phyloP scores from a whole-genome alignment of 257 asterid species.

The Solanum megistacrolobum region DNA sequence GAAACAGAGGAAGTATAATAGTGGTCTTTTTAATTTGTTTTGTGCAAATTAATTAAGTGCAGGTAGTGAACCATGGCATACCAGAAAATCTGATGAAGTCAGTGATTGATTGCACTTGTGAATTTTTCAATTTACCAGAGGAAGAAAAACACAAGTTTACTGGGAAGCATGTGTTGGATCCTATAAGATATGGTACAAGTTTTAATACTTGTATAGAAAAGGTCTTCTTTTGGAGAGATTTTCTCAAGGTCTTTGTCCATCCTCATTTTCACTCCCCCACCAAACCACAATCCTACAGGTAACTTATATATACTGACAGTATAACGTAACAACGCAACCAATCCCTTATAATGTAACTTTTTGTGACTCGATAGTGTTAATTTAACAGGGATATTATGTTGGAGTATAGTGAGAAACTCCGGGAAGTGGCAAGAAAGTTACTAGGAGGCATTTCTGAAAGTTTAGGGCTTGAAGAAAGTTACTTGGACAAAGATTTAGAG shows the following conservation, averaged over 20 bases:
- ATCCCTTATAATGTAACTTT: not conserved
- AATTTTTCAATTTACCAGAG: constrained; percentile 21
- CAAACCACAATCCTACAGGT: constrained; percentile 22
- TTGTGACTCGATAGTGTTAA: not conserved
- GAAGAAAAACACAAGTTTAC: constrained; percentile 20
- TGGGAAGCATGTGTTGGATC: constrained; percentile 21
- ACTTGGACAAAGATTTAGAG: constrained; percentile 11
- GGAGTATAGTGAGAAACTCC: constrained; percentile 19
- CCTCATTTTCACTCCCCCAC: constrained; percentile 40
- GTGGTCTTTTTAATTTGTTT: not conserved
- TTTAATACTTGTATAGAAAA: constrained; percentile 8
- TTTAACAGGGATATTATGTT: constrained; percentile 12
- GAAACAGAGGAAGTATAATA: not conserved
- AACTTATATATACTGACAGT: not conserved
- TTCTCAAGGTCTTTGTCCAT: constrained; percentile 27
- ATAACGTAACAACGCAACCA: not conserved
- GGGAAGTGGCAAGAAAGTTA: constrained; percentile 10
- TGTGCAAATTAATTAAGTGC: not conserved
- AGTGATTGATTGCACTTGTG: constrained; percentile 1
- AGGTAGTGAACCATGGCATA: constrained; percentile 44
- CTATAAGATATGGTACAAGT: constrained; percentile 18
- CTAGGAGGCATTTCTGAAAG: constrained; percentile 22
- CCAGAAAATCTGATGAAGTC: constrained; percentile 14
- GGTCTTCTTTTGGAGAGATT: constrained; percentile 37
- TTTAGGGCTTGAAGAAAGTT: constrained; percentile 24